phyloP scores from a whole-genome alignment of 2,329 filamentous ascomycete species.

The Aspergillus viridinutans region DNA sequence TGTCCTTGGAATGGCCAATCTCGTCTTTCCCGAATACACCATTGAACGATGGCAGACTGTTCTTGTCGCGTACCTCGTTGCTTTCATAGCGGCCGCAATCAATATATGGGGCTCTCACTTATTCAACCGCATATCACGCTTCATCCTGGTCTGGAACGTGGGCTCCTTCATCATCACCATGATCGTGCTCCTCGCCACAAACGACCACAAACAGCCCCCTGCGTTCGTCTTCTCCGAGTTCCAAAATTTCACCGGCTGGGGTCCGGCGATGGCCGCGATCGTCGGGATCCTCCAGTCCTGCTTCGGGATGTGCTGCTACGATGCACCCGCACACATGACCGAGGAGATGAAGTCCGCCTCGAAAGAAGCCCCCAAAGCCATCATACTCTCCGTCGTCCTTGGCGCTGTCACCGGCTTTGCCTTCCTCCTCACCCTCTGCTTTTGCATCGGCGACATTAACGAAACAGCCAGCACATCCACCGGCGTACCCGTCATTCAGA shows the following conservation, averaged over 20 bases:
- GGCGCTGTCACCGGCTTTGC: constrained; percentile 46
- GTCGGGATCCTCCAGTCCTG: constrained; percentile 52
- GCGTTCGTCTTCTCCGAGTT: constrained; percentile 55
- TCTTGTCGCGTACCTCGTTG: constrained; percentile 49
- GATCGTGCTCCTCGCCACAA: constrained; percentile 50
- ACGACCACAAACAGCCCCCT: constrained; percentile 51
- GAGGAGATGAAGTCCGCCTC: constrained; percentile 46
- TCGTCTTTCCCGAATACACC: constrained; percentile 48
- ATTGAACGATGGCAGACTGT: constrained; percentile 57
- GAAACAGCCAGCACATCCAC: constrained; percentile 44
- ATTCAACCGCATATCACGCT: constrained; percentile 50
- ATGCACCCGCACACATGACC: constrained; percentile 51
- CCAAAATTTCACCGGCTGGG: constrained; percentile 53
- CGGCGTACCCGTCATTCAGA: constrained; percentile 51
- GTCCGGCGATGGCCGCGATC: constrained; percentile 48
- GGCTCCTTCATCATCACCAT: constrained; percentile 50
- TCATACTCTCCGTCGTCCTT: constrained; percentile 43
- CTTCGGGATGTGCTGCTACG: constrained; percentile 52
- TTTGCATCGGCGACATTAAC: constrained; percentile 50
- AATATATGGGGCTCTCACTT: constrained; percentile 51
- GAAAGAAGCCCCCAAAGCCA: constrained; percentile 41
- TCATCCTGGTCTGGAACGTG: constrained; percentile 52
- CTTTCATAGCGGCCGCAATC: constrained; percentile 41
- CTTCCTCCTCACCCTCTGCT: constrained; percentile 48
- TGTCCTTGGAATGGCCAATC: constrained; percentile 51